Evolutionary conservation across 2,329 filamentous ascomycete genomes (phyloP).

Genomic region (Colletotrichum paranaense): DNA sequence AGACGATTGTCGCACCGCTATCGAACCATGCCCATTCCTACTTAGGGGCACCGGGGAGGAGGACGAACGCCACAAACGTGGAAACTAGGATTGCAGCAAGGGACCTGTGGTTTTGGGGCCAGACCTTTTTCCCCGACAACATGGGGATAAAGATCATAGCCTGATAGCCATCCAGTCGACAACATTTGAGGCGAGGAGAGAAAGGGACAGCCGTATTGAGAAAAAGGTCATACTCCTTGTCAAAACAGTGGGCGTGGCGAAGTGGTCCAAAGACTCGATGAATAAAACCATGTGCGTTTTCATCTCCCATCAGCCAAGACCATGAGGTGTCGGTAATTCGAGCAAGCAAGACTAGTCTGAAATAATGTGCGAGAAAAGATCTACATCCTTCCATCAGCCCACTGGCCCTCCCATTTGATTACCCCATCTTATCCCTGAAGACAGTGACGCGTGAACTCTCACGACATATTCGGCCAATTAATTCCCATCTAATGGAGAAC

Average conservation of each 20-base stretch:
- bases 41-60: not conserved
- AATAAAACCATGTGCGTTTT: not conserved
- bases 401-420: not conserved
- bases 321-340: not conserved
- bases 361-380: not conserved
- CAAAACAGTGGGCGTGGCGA: not conserved
- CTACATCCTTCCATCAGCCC: not conserved
- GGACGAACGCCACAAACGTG: not conserved
- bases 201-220: not conserved
- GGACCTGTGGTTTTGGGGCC: not conserved
- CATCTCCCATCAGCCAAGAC: not conserved
- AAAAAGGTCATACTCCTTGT: not conserved
- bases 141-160: not conserved
- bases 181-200: not conserved
- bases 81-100: not conserved
- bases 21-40: not conserved
- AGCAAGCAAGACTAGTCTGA: not conserved
- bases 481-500: not conserved
- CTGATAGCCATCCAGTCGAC: not conserved
- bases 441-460: not conserved
- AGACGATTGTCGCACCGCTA: not conserved
- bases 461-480: not conserved
- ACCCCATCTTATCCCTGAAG: not conserved
- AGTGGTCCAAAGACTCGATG: not conserved
- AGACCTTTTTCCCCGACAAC: not conserved